Base-by-base conservation (phyloP, 108 stramenopile species). In the Cyclotella distinguenda region DNA sequence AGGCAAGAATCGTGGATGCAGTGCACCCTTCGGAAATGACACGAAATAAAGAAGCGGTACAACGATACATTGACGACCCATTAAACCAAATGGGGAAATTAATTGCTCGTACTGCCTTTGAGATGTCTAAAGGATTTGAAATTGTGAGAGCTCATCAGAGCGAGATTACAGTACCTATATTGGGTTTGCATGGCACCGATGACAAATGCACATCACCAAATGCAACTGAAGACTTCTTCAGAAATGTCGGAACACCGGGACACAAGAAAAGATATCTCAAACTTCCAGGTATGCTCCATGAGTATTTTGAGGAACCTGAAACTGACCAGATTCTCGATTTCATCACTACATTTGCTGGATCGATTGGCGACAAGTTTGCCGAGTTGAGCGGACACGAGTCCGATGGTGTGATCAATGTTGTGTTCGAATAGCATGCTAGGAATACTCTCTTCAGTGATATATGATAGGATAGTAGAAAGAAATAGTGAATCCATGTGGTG, bases 21-120 rank as follows among this genome's bases (percentile, higher is more conserved):
- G 70, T 77, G 16, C 25, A 60, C 33, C 70, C 77, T 2, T n/a
- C 22, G 16, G 70, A 77, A 5, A 43, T 77, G 77, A 51, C 47
- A 6, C 55, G 77, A 8, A 72, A 77, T 31, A 50, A 56, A 32
- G 40, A 66, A 0, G 70, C 70, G 4, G 70, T 77, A 5, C 42
- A 72, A 21, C 53, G 26, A 25, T 77, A 77, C 40, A 66, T 77
- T 21, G 70, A 71, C 15, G 77, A 77, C 54, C 77, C 77, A 22
- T 32, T 77, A 28, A 34, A 26, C 45, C 38, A 28, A 7, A 43
- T 33, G 9, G 70, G 70, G 15, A 77, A 72, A 21, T 15, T 77
- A 28, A 44, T 72, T n/a, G 77, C 70, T 18, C 69, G 65, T 2
- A 71, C 70, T 12, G 70, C 70, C 31, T 60, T 72, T 52, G 34